Evolutionary conservation across 805 yeast species (phyloP), one percentile per base, ranked within the genome.

Genomic region (Candida tammaniensis): DNA sequence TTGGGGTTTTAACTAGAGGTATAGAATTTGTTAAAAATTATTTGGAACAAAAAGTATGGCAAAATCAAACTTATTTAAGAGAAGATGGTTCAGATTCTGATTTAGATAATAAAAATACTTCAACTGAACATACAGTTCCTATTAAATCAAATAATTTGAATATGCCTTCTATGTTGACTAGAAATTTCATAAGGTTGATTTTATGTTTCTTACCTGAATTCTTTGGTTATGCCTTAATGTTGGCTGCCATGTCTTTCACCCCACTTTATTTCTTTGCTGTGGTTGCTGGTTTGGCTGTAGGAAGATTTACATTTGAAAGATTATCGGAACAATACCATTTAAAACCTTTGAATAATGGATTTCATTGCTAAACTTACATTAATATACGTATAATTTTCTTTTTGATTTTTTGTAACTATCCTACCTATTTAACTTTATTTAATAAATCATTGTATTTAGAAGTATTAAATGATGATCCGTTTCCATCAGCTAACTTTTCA

Each of bases 231-330:
- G 81, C 81, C 22, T 58, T 84, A 48, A 84, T 84, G 94, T 69
- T 84, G 61, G 88, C 79, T 11, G 82, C 83, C 5, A 84, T 84
- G 94, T 68, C 82, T 25, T 83, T 68, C 52, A 72, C 82, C 7
- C 46, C 82, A 29, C 59, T 77, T 0, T 84, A 84, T 46, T 80
- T 84, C 55, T 84, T 84, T 58, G 91, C 86, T 2, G 79, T 82
- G 19, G 75, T 80, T 12, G 47, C 79, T 12, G 94, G 94, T 8
- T 61, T 82, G 39, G 72, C 88, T 0, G 61, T 82, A 37, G 86
- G 86, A 23, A 85, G 83, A 48, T 76, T 83, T 27, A 72, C 76
- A 47, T 82, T 81, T 57, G 81, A 80, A 46, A 74, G 85, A 53
- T 54, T 78, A 30, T 51, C 74, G 17, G 70, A 63, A 21, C 62